These are phyloP conservation scores for Pilasporangium apinafurcum DNA, from an alignment of 352 stramenopile species.

Conservation along the genomic window DNA sequence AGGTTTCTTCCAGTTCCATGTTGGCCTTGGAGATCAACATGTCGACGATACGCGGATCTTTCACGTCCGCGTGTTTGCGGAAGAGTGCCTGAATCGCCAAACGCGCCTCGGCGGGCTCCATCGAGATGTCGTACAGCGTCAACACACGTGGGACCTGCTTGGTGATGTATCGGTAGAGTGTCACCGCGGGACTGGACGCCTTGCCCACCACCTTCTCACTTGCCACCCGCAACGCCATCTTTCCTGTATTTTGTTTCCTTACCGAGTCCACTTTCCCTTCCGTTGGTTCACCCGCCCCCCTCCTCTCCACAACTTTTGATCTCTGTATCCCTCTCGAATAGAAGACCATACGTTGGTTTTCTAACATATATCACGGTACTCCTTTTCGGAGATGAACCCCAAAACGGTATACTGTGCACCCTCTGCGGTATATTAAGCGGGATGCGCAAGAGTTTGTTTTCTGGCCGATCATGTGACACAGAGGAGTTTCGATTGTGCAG, in stretches of 20 bases:
- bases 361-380: too few relatives aligned
- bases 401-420: too few relatives aligned
- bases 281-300: too few relatives aligned
- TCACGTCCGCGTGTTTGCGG: slow-evolving; percentile 90
- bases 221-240: slow-evolving; percentile 76
- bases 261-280: too few relatives aligned
- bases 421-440: too few relatives aligned
- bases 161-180: slow-evolving; percentile 85
- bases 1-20: slow-evolving; percentile 97
- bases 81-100: slow-evolving; percentile 92
- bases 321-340: too few relatives aligned
- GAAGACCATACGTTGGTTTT: too few relatives aligned
- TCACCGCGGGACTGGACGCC: slow-evolving; percentile 68
- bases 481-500: too few relatives aligned
- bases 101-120: slow-evolving; percentile 87
- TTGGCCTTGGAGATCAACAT: slow-evolving; percentile 98
- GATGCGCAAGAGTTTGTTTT: too few relatives aligned
- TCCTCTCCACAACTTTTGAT: too few relatives aligned
- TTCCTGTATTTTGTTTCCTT: neutral
- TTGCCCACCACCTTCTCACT: slow-evolving; percentile 53
- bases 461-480: too few relatives aligned
- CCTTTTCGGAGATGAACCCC: too few relatives aligned
- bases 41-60: slow-evolving; percentile 91
- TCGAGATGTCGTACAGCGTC: slow-evolving; percentile 97
- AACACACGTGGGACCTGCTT: slow-evolving; percentile 94